Conservation (phyloP, 257 asterid genomes). For the Paraleonurus japonicus region DNA sequence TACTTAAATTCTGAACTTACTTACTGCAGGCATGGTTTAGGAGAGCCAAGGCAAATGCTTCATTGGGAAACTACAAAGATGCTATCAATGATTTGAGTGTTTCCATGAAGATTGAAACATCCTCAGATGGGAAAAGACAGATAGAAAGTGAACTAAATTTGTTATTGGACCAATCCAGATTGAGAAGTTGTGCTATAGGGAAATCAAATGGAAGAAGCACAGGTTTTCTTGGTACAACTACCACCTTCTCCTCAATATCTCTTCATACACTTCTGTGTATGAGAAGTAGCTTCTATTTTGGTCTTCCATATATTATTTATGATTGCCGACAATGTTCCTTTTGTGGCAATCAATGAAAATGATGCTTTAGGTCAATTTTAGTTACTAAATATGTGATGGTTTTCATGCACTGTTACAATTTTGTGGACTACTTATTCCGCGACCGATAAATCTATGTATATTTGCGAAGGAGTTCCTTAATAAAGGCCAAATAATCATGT, state of each 20-base stretch:
- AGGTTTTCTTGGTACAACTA: slow-evolving; percentile 33
- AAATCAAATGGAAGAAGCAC: slow-evolving; percentile 36
- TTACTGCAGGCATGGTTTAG: slow-evolving; percentile 82
- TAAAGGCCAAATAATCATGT: background rate
- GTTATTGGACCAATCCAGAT: slow-evolving; percentile 36
- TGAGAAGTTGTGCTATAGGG: slow-evolving; percentile 29
- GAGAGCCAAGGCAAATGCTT: slow-evolving; percentile 81
- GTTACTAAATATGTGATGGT: slow-evolving; percentile 1
- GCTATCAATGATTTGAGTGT: slow-evolving; percentile 64
- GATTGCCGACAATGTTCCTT: background rate
- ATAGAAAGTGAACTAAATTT: slow-evolving; percentile 58
- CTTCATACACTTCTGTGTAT: slow-evolving; percentile 2
- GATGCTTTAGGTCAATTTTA: background rate
- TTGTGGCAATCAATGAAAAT: background rate
- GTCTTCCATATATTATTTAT: slow-evolving; percentile 8
- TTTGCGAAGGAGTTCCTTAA: background rate
- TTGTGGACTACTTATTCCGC: background rate
- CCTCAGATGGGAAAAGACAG: slow-evolving; percentile 72
- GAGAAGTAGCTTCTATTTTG: background rate
- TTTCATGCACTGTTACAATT: background rate
- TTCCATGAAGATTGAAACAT: slow-evolving; percentile 58
- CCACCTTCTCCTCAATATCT: slow-evolving; percentile 15
- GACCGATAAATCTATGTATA: background rate
- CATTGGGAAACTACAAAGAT: slow-evolving; percentile 63
- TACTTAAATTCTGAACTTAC: slow-evolving; percentile 22